Evolutionary conservation across 2,329 filamentous ascomycete genomes (phyloP), one percentile per base, ranked within the genome.

Genomic region (Penicillium sp.): DNA sequence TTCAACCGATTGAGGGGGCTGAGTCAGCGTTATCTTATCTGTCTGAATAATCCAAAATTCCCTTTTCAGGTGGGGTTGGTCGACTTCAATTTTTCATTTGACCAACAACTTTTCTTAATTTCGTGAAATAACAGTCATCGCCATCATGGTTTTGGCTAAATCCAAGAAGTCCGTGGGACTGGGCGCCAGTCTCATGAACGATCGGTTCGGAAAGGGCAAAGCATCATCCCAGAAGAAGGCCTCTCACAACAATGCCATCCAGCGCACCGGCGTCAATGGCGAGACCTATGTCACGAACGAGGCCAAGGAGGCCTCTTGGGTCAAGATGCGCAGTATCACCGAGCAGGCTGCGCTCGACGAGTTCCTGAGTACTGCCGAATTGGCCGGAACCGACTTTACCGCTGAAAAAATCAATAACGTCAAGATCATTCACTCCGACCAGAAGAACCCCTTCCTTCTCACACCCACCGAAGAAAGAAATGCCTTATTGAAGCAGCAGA

Each of bases 361-460:
- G 72, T 99, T 99, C 71, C 77, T 99, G 57, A 88, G 87, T 49
- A 99, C 93, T 1, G 95, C 93, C 56, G 91, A 97, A 74, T 77
- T 99, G 61, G 93, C 93, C n/a, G 92, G 90, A 58, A 99, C 93
- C 59, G 93, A 99, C 69, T 99, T 99, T 72, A 97, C 92, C 1
- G 95, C 93, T 25, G 91, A 97, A 77, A 97, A 97, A 80, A 88
- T 95, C 82, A 97, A 92, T 75, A 97, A 95, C 67, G 88, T 97
- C 73, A 96, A 96, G 77, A 96, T 99, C 68, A 96, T 99, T 61
- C 93, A 99, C 70, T 86, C 86, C 59, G 90, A 96, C 70, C 91
- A 96, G 74, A 89, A 87, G 75, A 99, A 99, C 70, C 93, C 93
- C 0, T 99, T 92, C 63, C 77, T 99, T 4, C 78, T 99, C 14